These are phyloP conservation scores for Coemansia sp. DNA, from an alignment of 192 early-diverging fungal genomes.

Conservation along the genomic window DNA sequence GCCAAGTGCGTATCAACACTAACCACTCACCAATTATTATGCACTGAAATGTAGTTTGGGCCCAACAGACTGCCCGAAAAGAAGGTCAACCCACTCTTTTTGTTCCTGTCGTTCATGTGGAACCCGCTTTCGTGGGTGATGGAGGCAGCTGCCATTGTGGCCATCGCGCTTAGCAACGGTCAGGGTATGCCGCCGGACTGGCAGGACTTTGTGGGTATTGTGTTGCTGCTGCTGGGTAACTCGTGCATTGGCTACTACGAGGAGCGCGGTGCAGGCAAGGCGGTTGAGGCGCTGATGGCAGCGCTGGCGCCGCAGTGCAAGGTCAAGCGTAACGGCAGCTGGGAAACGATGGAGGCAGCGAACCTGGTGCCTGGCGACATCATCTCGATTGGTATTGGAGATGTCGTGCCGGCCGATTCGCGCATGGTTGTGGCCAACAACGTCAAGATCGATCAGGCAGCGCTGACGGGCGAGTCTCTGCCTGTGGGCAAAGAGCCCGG, in stretches of 20 bases:
- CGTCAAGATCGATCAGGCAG: conserved; percentile 71
- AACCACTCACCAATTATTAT: not conserved
- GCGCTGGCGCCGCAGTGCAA: conserved; percentile 85
- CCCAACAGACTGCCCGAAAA: conserved; percentile 71
- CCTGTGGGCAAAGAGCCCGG: conserved; percentile 68
- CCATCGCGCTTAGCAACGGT: conserved; percentile 75
- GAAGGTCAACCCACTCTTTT: conserved; percentile 76
- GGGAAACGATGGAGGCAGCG: conserved; percentile 73
- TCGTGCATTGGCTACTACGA: conserved; percentile 86
- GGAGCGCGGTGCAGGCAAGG: conserved; percentile 87
- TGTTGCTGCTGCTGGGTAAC: conserved; percentile 79
- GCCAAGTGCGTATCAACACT: not conserved
- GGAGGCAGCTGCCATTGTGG: conserved; percentile 84
- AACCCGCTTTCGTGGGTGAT: conserved; percentile 80
- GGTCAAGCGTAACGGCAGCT: conserved; percentile 82
- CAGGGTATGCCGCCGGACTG: conserved; percentile 70
- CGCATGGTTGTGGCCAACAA: conserved; percentile 70
- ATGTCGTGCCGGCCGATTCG: conserved; percentile 86
- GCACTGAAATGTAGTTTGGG: conserved; percentile 58
- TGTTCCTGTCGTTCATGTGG: conserved; percentile 87
- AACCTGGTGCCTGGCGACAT: conserved; percentile 88
- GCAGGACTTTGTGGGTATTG: conserved; percentile 83
- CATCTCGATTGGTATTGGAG: conserved; percentile 81
- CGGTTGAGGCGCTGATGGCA: conserved; percentile 92
- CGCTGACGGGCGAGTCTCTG: conserved; percentile 73